These are phyloP conservation scores for Eimeria tenella DNA, from an alignment of 169 alveolate species.

Conservation along the genomic window DNA sequence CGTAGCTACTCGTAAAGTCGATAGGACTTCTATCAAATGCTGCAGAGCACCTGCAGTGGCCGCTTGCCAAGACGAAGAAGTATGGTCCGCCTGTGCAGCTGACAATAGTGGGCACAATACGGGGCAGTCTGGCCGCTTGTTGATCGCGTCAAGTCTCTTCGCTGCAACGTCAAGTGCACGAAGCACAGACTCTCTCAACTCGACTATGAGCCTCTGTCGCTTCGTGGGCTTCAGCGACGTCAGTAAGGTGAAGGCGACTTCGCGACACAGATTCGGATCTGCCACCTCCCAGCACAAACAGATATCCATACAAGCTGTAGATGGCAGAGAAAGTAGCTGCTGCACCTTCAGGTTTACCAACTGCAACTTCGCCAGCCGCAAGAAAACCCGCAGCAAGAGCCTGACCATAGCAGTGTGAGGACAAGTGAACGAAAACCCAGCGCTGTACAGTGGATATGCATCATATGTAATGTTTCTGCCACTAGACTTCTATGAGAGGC, in stretches of 20 bases:
- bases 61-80: constrained; percentile 17
- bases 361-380: constrained; percentile 63
- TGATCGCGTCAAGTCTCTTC: background rate
- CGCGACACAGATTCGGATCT: constrained; percentile 17
- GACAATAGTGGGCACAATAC: background rate
- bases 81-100: background rate
- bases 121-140: constrained; percentile 45
- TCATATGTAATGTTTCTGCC: background rate
- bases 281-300: constrained; percentile 63
- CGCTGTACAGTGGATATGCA: background rate
- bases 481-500: background rate
- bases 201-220: constrained; percentile 47
- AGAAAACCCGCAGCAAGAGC: constrained; percentile 52
- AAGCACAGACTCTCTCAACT: constrained; percentile 25
- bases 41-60: constrained; percentile 65
- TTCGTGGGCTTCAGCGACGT: constrained; percentile 63
- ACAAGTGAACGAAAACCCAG: background rate
- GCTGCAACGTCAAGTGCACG: constrained; percentile 32
- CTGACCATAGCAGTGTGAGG: background rate
- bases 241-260: constrained; percentile 45
- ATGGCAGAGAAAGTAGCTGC: constrained; percentile 38
- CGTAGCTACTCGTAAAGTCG: constrained; percentile 50
- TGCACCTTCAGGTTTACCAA: constrained; percentile 21
- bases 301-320: constrained; percentile 55
- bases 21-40: constrained; percentile 43